A percentile compares a stretch with the other conserved stretches of the same genome.
Evolutionary conservation across 139 green algal genomes (phyloP).

Genomic region (Desmodesmus armatus): DNA sequence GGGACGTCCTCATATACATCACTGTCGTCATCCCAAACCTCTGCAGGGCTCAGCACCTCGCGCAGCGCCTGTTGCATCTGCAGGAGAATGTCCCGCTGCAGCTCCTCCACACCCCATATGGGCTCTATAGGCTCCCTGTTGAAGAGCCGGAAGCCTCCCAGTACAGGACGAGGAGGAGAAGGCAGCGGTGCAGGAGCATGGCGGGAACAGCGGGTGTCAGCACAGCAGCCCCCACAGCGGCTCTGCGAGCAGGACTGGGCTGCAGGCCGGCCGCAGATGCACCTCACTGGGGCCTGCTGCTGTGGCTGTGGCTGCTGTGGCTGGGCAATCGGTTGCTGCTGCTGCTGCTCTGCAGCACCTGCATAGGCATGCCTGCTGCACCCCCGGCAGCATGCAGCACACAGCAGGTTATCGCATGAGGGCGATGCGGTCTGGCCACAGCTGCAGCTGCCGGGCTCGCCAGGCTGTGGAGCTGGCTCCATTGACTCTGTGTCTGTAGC

Average conservation of each 20-base stretch:
- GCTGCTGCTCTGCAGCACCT: neutral
- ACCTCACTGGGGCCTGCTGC: too few species aligned
- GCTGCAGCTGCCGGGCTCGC: neutral
- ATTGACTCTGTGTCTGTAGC: neutral
- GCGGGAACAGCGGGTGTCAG: neutral
- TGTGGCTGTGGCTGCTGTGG: neutral
- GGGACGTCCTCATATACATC: too few species aligned
- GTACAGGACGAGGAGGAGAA: too few species aligned
- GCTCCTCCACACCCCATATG: too few species aligned
- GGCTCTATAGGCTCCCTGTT: too few species aligned
- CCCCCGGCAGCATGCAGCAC: neutral
- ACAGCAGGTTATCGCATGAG: neutral
- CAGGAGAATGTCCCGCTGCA: too few species aligned
- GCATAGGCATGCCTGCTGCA: neutral
- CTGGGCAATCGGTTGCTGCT: neutral
- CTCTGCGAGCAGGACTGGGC: neutral
- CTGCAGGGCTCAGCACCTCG: too few species aligned
- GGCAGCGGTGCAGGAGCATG: too few species aligned
- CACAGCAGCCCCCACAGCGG: neutral
- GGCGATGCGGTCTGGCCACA: neutral
- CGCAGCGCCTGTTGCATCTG: too few species aligned
- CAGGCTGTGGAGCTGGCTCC: neutral
- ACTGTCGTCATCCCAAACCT: too few species aligned
- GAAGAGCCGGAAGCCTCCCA: too few species aligned
- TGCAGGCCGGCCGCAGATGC: neutral